phyloP scores from a whole-genome alignment of 805 yeast species.

The Yarrowia yakushimensis region DNA sequence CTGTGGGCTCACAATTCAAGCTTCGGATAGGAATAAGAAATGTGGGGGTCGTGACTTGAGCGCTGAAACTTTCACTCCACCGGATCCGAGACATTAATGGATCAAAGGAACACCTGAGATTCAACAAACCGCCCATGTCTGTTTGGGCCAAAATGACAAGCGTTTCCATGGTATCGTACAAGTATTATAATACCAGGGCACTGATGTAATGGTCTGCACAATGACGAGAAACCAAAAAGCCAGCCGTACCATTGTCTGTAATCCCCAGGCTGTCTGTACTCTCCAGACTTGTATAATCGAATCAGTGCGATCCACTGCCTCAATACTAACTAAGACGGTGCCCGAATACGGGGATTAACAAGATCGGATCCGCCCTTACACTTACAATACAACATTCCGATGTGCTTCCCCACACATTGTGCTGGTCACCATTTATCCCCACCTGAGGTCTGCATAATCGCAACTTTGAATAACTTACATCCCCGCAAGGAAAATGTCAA shows the following conservation, averaged over 20 bases:
- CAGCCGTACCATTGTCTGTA: slow-evolving; percentile 8
- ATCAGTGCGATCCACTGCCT: no score
- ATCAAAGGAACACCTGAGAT: neutral
- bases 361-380: neutral
- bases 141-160: neutral
- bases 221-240: neutral
- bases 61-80: neutral
- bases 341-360: no score
- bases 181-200: no score
- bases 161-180: no score
- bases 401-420: neutral
- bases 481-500: neutral
- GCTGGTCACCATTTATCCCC: neutral
- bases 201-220: neutral
- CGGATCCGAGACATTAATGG: neutral
- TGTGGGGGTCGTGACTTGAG: neutral
- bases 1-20: neutral
- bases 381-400: neutral
- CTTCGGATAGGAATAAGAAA: neutral
- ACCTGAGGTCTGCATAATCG: neutral
- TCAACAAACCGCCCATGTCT: neutral
- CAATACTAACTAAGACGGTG: no score
- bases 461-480: neutral
- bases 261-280: no score
- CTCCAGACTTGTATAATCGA: no score